These are phyloP conservation scores for Bruguiera sexangula DNA, from an alignment of 345 rosid species.

Conservation along the genomic window DNA sequence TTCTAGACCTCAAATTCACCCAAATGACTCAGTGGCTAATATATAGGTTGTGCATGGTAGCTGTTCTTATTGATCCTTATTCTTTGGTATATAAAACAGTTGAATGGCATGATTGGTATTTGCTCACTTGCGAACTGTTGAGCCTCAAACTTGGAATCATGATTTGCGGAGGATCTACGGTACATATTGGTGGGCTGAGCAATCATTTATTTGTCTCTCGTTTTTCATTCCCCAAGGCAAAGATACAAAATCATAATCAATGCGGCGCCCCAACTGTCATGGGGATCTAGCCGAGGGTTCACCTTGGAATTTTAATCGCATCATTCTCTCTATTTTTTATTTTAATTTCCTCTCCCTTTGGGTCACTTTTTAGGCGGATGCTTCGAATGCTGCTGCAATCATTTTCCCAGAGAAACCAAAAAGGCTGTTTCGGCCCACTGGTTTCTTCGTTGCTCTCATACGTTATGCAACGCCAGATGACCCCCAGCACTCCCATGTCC, in stretches of 20 bases:
- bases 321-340: too few species aligned
- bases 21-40: too few species aligned
- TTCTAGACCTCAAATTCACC: too few species aligned
- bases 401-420: neutral
- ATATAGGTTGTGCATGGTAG: too few species aligned
- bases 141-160: neutral
- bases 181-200: slow-evolving; percentile 9
- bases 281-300: too few species aligned
- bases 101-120: neutral
- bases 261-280: too few species aligned
- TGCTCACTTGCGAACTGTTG: neutral
- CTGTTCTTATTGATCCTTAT: too few species aligned
- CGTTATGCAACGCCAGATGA: neutral
- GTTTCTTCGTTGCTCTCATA: neutral
- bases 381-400: neutral
- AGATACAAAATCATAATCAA: too few species aligned
- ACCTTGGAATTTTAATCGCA: too few species aligned
- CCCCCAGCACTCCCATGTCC: neutral
- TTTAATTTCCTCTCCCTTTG: too few species aligned
- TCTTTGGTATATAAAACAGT: too few species aligned
- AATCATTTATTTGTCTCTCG: neutral
- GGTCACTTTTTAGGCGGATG: too few species aligned
- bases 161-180: slow-evolving; percentile 1
- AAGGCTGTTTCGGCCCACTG: slow-evolving; percentile 6
- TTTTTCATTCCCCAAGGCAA: neutral